A percentile compares a stretch with the other conserved stretches of the same genome.
These are phyloP conservation scores for Cyclotella cryptica DNA, from an alignment of 108 stramenopile genomes.

Conservation along the genomic window DNA sequence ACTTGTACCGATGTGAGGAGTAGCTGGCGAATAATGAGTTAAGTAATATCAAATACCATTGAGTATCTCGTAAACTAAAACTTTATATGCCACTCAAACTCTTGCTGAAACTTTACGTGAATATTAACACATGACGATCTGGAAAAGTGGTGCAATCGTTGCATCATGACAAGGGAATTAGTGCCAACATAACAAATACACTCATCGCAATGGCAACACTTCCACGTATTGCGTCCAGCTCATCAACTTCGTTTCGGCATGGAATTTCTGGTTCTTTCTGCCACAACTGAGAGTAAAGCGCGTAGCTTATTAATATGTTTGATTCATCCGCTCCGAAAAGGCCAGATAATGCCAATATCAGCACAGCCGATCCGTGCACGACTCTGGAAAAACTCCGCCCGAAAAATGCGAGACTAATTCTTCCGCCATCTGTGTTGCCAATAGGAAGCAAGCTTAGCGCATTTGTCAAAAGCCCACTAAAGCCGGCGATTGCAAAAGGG, in stretches of 20 bases:
- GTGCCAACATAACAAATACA: constrained; percentile 53
- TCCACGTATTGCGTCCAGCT: constrained; percentile 59
- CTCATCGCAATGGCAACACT: constrained; percentile 58
- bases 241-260: constrained; percentile 72
- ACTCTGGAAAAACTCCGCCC: constrained; percentile 71
- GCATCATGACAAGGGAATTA: constrained; percentile 49
- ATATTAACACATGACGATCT: not conserved
- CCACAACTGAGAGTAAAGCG: constrained; percentile 59
- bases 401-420: constrained; percentile 72
- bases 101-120: no score
- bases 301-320: constrained; percentile 62
- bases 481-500: constrained; percentile 66
- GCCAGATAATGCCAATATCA: constrained; percentile 60
- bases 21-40: no score
- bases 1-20: constrained; percentile 80
- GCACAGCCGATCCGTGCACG: constrained; percentile 52
- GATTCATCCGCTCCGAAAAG: constrained; percentile 69
- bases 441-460: constrained; percentile 67
- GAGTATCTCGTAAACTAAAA: no score
- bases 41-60: not conserved
- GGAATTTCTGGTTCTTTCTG: constrained; percentile 78
- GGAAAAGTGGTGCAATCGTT: not conserved
- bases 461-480: constrained; percentile 61
- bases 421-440: constrained; percentile 83
- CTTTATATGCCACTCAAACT: no score